A percentile compares a stretch with the other conserved stretches of the same genome.
These are phyloP conservation scores for Wilhelminamyces savonicus DNA, from an alignment of 805 yeast species.

Conservation along the genomic window DNA sequence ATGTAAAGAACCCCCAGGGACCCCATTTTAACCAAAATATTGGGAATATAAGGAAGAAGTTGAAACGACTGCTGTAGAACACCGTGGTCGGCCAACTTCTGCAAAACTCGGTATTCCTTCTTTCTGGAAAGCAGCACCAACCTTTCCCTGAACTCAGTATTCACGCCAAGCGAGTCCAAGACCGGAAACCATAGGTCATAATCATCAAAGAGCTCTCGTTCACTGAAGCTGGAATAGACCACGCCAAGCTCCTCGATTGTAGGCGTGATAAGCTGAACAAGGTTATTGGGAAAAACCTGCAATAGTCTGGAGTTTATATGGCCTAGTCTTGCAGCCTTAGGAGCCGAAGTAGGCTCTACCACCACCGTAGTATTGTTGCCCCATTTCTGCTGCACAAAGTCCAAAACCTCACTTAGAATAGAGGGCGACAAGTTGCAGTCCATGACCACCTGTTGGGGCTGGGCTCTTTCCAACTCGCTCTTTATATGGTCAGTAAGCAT, in stretches of 20 bases:
- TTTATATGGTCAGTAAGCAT: slow-evolving; percentile 38
- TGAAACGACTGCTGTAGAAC: slow-evolving; percentile 62
- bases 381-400: slow-evolving; percentile 6
- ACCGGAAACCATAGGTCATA: slow-evolving; percentile 68
- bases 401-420: slow-evolving; percentile 33
- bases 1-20: slow-evolving; percentile 48
- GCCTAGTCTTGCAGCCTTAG: slow-evolving; percentile 51
- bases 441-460: slow-evolving; percentile 48
- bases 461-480: slow-evolving; percentile 29
- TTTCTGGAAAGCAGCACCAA: slow-evolving; percentile 27
- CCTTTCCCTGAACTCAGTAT: slow-evolving; percentile 39
- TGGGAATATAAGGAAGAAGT: slow-evolving; percentile 68
- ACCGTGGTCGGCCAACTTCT: slow-evolving; percentile 33
- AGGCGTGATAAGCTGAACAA: slow-evolving; percentile 54
- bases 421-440: slow-evolving; percentile 62
- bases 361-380: slow-evolving; percentile 28
- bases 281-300: slow-evolving; percentile 42
- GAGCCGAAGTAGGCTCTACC: slow-evolving; percentile 73
- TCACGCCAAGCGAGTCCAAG: slow-evolving; percentile 53
- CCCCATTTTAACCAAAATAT: slow-evolving; percentile 63
- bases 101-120: slow-evolving; percentile 14
- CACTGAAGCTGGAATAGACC: slow-evolving; percentile 45
- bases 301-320: slow-evolving; percentile 18
- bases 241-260: slow-evolving; percentile 56
- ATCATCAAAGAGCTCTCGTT: slow-evolving; percentile 38